These are phyloP conservation scores for Porphyrellus sp. DNA, from an alignment of 1,284 basidiomycete species.

Conservation along the genomic window DNA sequence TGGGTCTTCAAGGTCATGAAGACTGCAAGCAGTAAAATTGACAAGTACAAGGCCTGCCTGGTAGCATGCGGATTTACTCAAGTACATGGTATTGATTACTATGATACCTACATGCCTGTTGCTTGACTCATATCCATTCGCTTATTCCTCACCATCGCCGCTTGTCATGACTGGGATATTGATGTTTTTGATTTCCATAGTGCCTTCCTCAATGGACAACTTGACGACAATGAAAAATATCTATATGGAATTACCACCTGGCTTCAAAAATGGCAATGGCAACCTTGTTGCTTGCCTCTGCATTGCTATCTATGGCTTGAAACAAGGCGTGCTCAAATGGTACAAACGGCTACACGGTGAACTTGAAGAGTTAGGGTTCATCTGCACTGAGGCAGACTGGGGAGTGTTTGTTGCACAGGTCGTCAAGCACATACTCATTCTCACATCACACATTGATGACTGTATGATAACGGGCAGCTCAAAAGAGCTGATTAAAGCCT, in stretches of 20 bases:
- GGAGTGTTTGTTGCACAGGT: background rate
- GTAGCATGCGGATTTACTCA: too few relatives aligned
- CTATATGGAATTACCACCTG: background rate
- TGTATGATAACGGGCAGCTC: background rate
- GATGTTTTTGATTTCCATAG: background rate
- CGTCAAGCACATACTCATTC: background rate
- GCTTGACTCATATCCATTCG: background rate
- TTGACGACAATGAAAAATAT: background rate
- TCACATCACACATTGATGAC: background rate
- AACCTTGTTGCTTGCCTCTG: background rate
- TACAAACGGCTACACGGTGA: background rate
- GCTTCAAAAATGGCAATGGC: background rate
- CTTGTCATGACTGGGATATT: background rate
- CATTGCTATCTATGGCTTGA: background rate
- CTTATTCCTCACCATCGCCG: background rate
- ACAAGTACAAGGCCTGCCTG: too few relatives aligned
- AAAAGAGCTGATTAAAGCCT: background rate
- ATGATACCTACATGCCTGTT: too few relatives aligned
- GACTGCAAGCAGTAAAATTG: too few relatives aligned
- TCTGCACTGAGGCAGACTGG: background rate
- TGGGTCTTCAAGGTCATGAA: too few relatives aligned
- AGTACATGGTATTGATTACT: too few relatives aligned
- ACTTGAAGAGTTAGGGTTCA: background rate
- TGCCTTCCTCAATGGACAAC: background rate
- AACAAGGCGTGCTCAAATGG: background rate